Evolutionary conservation across 129 eudicot genomes (phyloP).

Genomic region (Centaurea solstitialis): DNA sequence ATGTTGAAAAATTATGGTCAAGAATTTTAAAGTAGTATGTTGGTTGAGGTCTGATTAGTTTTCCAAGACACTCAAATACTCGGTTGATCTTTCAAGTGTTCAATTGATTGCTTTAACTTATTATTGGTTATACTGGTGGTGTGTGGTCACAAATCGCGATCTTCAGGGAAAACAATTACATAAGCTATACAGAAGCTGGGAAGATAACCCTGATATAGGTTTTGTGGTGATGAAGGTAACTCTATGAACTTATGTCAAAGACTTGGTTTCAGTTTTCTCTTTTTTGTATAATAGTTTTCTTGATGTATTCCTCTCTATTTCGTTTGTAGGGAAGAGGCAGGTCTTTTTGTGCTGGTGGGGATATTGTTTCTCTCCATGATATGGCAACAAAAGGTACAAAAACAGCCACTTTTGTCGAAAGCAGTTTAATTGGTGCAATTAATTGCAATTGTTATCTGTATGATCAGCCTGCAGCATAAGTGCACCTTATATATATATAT

Average conservation of each 20-base stretch:
- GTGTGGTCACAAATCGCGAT: not conserved
- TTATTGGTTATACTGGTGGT: not conserved
- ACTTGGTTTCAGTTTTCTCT: not conserved
- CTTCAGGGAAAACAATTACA: slow-evolving; percentile 57
- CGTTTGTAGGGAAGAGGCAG: slow-evolving; percentile 78
- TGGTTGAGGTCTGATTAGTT: not conserved
- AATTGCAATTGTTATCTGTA: not conserved
- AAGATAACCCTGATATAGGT: slow-evolving; percentile 63
- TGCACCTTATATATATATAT: not conserved
- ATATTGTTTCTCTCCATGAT: slow-evolving; percentile 56
- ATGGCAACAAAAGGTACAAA: slow-evolving; percentile 47
- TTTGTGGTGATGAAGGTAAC: slow-evolving; percentile 80
- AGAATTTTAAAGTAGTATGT: not conserved
- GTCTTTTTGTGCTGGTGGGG: slow-evolving; percentile 88
- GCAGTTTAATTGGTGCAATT: not conserved
- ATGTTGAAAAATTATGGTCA: not conserved
- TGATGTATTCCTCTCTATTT: slow-evolving; percentile 2
- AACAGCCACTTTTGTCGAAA: not conserved
- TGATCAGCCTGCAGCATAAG: not conserved
- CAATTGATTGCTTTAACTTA: not conserved
- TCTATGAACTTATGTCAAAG: not conserved
- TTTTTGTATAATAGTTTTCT: not conserved
- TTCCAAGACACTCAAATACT: not conserved
- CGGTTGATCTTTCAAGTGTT: not conserved
- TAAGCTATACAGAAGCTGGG: slow-evolving; percentile 76